These are phyloP conservation scores for Flammula alnicola DNA, from an alignment of 1,284 basidiomycete genomes.

Conservation along the genomic window DNA sequence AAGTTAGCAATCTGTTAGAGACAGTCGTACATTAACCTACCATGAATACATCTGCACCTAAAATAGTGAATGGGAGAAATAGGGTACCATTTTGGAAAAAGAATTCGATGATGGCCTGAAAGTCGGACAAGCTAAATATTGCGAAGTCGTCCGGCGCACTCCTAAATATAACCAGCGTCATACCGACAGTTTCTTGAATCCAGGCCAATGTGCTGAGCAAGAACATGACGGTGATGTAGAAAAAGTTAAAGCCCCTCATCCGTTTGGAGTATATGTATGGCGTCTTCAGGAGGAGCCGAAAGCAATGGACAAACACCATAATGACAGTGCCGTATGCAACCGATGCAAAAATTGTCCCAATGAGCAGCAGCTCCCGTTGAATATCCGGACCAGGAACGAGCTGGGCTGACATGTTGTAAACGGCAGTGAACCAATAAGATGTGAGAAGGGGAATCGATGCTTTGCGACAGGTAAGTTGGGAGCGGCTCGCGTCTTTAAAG, in stretches of 20 bases:
- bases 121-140: neutral
- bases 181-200: neutral
- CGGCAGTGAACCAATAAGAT: too few species aligned
- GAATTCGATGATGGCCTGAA: constrained; percentile 7
- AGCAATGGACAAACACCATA: constrained; percentile 5
- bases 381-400: too few species aligned
- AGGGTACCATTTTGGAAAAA: too few species aligned
- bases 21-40: too few species aligned
- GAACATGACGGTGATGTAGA: constrained; percentile 11
- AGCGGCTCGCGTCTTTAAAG: too few species aligned
- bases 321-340: constrained; percentile 15
- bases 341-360: too few species aligned
- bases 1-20: neutral
- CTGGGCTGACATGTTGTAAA: too few species aligned
- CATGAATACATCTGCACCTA: constrained; percentile 14
- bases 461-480: too few species aligned
- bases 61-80: constrained; percentile 11
- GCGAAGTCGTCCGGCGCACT: neutral
- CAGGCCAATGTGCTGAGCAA: constrained; percentile 11
- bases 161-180: neutral
- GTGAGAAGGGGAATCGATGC: too few species aligned
- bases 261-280: neutral
- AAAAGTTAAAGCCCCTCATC: constrained; percentile 7
- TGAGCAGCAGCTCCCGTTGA: too few species aligned
- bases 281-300: neutral